Conservation (phyloP, 169 alveolate genomes). For the Eimeria praecox region DNA sequence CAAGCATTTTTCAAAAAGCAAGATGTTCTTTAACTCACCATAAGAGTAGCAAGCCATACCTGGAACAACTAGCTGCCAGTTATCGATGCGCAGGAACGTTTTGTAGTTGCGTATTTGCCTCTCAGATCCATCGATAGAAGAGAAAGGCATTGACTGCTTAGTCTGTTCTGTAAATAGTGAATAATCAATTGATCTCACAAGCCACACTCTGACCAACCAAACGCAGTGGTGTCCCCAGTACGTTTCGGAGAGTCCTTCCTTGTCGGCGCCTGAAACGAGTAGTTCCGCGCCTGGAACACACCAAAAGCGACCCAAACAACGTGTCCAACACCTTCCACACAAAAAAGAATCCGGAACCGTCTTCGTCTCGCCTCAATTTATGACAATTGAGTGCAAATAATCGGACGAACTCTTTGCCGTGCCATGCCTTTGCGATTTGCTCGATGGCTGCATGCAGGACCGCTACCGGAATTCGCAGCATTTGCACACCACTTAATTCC, state of each 20-base stretch:
- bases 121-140: background rate
- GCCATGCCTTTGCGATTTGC: background rate
- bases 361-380: background rate
- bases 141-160: background rate
- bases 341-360: background rate
- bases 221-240: background rate
- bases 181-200: background rate
- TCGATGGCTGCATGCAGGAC: constrained; percentile 27
- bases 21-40: background rate
- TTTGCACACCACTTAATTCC: background rate
- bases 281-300: background rate
- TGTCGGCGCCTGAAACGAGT: background rate
- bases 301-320: background rate
- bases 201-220: background rate
- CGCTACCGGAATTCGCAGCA: background rate
- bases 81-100: background rate
- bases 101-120: background rate
- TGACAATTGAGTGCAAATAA: background rate
- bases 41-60: background rate
- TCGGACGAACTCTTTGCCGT: background rate
- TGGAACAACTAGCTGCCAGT: background rate
- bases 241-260: background rate
- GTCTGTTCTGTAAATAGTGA: background rate
- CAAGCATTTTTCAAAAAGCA: background rate
- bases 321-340: background rate